Evolutionary conservation across 208 protist genomes (phyloP).

Genomic region (Leishmania mexicana): DNA sequence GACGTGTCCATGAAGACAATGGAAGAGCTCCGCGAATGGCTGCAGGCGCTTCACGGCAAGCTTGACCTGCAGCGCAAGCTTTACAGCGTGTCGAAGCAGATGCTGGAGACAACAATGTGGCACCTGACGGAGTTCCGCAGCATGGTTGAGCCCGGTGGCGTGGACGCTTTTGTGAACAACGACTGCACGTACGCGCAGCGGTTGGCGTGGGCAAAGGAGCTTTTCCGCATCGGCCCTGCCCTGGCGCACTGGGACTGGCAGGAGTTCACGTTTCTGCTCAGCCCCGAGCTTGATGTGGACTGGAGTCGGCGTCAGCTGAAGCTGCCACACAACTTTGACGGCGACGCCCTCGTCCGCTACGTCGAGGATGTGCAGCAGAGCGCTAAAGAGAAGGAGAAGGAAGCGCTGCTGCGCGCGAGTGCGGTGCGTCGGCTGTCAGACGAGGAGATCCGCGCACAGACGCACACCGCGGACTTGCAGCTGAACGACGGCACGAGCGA

Average conservation of each 20-base stretch:
- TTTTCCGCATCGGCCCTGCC: slow-evolving; percentile 77
- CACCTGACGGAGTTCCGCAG: slow-evolving; percentile 86
- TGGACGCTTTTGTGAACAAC: slow-evolving; percentile 86
- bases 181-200: slow-evolving; percentile 92
- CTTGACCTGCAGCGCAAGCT: slow-evolving; percentile 81
- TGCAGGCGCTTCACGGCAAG: slow-evolving; percentile 71
- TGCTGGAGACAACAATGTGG: slow-evolving; percentile 92
- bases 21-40: slow-evolving; percentile 65
- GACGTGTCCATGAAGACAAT: slow-evolving; percentile 41
- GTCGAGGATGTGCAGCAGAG: slow-evolving; percentile 83
- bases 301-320: slow-evolving; percentile 68
- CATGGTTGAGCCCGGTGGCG: slow-evolving; percentile 75
- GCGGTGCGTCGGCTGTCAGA: slow-evolving; percentile 46
- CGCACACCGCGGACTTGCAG: slow-evolving; percentile 65
- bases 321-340: slow-evolving; percentile 90
- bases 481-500: slow-evolving; percentile 21
- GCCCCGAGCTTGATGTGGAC: slow-evolving; percentile 79
- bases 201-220: slow-evolving; percentile 87
- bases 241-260: slow-evolving; percentile 90
- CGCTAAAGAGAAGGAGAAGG: slow-evolving; percentile 62
- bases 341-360: slow-evolving; percentile 85
- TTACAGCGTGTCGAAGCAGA: slow-evolving; percentile 83
- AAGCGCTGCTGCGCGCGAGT: slow-evolving; percentile 65
- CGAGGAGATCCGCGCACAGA: slow-evolving; percentile 45
- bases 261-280: slow-evolving; percentile 87